These are phyloP conservation scores for Pythium diclinum DNA, from an alignment of 352 stramenopile genomes.

Conservation along the genomic window DNA sequence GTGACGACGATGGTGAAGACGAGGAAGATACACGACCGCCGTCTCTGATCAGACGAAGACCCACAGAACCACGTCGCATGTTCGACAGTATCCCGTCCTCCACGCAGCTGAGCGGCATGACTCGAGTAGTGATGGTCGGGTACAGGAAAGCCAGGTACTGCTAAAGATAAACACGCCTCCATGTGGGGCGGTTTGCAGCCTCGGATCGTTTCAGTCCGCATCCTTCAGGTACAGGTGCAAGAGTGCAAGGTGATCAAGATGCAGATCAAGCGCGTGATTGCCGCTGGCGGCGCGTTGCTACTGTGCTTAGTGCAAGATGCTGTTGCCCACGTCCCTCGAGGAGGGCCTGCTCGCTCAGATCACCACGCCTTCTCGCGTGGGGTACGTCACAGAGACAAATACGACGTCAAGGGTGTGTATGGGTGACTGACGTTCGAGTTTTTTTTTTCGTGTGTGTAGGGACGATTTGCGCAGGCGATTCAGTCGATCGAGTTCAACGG, in stretches of 20 bases:
- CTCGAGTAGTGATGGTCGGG: slow-evolving; percentile 24
- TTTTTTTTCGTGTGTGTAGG: too few relatives aligned
- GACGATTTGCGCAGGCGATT: slow-evolving; percentile 15
- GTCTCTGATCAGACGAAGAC: neutral
- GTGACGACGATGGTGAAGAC: neutral
- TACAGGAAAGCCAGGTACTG: slow-evolving; percentile 22
- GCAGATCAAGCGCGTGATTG: neutral
- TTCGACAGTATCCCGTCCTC: slow-evolving; percentile 21
- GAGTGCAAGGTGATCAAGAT: neutral
- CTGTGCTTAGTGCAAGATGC: neutral
- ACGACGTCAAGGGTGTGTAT: too few relatives aligned
- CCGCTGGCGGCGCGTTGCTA: neutral
- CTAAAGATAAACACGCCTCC: slow-evolving; percentile 14
- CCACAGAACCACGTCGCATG: slow-evolving; percentile 5
- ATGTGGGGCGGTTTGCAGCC: neutral
- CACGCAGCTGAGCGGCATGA: slow-evolving; percentile 18
- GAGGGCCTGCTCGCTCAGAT: neutral
- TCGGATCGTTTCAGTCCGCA: neutral
- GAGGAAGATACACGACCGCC: neutral
- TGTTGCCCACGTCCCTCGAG: neutral
- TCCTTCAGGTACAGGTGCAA: neutral
- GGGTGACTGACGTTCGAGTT: neutral
- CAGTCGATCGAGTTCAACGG: slow-evolving; percentile 29
- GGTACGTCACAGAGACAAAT: neutral
- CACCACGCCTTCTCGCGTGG: neutral